Base-by-base conservation (phyloP, 2,329 filamentous ascomycete genomes). In the Rutstroemia sp. region DNA sequence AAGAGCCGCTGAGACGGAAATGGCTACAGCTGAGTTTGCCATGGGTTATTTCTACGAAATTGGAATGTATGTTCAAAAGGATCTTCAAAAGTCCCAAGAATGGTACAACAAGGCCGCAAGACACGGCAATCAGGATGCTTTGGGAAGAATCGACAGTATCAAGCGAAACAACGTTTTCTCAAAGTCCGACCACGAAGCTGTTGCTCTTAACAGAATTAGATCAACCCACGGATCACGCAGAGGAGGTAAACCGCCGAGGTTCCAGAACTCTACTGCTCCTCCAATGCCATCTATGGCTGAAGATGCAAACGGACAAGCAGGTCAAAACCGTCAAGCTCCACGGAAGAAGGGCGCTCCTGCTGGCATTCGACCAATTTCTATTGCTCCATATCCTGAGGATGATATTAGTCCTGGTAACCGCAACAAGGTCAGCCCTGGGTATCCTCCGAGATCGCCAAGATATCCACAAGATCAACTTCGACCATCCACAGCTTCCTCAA, bases 21-120 rank as follows among this genome's bases (percentile, higher is more conserved):
- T 97, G 49, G 80, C 90, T 0, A 97, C 92, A 0, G 94, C 92
- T 49, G 91, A 97, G 71, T 99, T 99, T 68, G 94, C 94, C 25
- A 83, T 99, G 77, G 92, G 92, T 10, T 99, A 99, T 72, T 99
- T 97, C 74, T 84, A 94, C 69, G 94, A 99, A 71, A 95, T 99
- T 64, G 94, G 94, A 63, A 95, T 99, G 69, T 86, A 91, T 68
- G 88, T 95, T 23, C 81, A 83, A n/a, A 87, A 89, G 62, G 89
- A 92, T 68, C 73, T 96, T 44, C 80, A 83, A 50, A 88, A 94
- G 69, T 92, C 94, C 1, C 79, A 87, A 60, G 83, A 79, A 61
- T 99, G 94, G 94, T 99, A 99, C 69, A 83, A 88, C 63, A 85
- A 90, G 67, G 92, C 94, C 7, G 88, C 91, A 30, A 86, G 89